Evolutionary conservation across 352 stramenopile species (phyloP).

Genomic region (Paralagenidium karlingii): DNA sequence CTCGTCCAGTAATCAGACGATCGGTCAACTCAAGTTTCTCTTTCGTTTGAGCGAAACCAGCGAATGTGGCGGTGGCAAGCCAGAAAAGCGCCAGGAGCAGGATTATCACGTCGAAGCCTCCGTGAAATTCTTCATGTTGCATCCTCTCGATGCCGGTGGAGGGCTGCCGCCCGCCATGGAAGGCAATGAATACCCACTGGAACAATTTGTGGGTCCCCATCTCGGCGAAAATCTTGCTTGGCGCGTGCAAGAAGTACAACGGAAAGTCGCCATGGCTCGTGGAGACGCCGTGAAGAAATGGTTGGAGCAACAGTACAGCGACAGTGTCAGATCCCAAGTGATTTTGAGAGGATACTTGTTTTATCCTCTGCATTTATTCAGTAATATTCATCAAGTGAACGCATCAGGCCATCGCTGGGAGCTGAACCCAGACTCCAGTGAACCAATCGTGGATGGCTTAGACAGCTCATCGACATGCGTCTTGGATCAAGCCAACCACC

Average conservation of each 20-base stretch:
- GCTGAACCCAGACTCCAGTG: too few relatives aligned
- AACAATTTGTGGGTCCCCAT: conserved; percentile 62
- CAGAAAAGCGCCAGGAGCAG: conserved; percentile 3
- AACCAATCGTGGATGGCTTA: too few relatives aligned
- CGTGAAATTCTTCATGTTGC: conserved; percentile 70
- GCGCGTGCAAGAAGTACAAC: conserved; percentile 45
- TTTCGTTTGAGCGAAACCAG: conserved; percentile 16
- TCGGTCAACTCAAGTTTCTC: conserved; percentile 68
- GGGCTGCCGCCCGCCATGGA: not conserved
- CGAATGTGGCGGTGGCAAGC: not conserved
- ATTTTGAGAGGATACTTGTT: conserved; percentile 54
- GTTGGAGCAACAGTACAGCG: conserved; percentile 34
- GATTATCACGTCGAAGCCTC: conserved; percentile 66
- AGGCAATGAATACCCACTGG: conserved; percentile 16
- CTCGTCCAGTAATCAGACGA: conserved; percentile 35
- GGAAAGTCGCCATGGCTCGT: conserved; percentile 48
- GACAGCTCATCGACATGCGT: too few relatives aligned
- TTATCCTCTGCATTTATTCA: conserved; percentile 33
- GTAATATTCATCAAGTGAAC: too few relatives aligned
- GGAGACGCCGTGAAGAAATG: conserved; percentile 37
- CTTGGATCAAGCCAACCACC: too few relatives aligned
- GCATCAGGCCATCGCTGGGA: too few relatives aligned
- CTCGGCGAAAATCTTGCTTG: conserved; percentile 61
- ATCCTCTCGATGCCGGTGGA: conserved; percentile 8
- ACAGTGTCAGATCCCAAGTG: conserved; percentile 36